phyloP scores from a whole-genome alignment of 257 asterid genomes.

The Petunia axillaris region DNA sequence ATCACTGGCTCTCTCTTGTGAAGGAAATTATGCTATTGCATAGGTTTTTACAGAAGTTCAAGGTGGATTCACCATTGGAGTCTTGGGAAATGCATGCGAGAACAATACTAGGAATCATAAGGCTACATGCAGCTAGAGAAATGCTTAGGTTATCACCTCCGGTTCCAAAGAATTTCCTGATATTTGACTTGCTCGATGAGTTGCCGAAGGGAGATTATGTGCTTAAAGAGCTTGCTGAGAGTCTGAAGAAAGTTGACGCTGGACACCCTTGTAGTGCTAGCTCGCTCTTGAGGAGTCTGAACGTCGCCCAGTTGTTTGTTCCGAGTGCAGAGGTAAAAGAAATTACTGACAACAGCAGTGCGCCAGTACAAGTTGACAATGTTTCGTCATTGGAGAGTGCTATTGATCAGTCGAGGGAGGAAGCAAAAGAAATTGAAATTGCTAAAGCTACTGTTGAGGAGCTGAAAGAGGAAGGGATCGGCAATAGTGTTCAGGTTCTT shows the following conservation, averaged over 20 bases:
- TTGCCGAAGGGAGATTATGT: conserved; percentile 90
- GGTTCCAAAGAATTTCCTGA: conserved; percentile 63
- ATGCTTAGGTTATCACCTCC: conserved; percentile 93
- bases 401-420: conserved; percentile 66
- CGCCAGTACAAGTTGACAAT: conserved; percentile 44
- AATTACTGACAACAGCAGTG: conserved; percentile 25
- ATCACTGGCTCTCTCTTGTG: conserved; percentile 86
- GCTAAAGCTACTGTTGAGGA: conserved; percentile 71
- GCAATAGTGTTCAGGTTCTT: conserved; percentile 75
- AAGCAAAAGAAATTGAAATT: conserved; percentile 55
- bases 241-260: conserved; percentile 44
- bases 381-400: conserved; percentile 64
- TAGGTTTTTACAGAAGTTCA: conserved; percentile 54
- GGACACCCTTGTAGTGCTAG: conserved; percentile 84
- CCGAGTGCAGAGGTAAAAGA: conserved; percentile 39
- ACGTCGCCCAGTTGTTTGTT: conserved; percentile 46
- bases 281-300: conserved; percentile 71
- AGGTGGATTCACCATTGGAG: conserved; percentile 50
- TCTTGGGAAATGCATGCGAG: conserved; percentile 92
- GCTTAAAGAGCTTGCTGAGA: conserved; percentile 65
- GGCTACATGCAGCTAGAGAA: conserved; percentile 97
- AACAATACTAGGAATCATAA: conserved; percentile 71
- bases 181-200: conserved; percentile 72
- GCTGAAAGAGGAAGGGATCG: conserved; percentile 75
- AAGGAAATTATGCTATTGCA: conserved; percentile 76